Base-by-base conservation (phyloP, 106 monocot genomes). In the Dioscorea alata region DNA sequence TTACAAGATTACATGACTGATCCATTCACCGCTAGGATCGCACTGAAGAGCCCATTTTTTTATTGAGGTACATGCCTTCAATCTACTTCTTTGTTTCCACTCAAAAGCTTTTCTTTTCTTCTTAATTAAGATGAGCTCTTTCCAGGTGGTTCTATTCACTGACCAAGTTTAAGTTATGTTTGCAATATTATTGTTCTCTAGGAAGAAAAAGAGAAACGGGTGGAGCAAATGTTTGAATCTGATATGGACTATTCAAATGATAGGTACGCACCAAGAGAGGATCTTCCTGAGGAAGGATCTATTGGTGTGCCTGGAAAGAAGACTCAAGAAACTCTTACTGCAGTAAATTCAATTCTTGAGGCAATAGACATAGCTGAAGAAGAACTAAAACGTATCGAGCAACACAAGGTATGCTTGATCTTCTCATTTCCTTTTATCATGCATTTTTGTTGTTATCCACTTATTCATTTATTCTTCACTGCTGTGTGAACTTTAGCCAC, bases 21-120 rank as follows among this genome's bases (percentile, higher is more conserved):
- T 99, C 99, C 49, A 85, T 99, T 60, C 86, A 93, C 19, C 87
- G 99, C 32, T 99, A 93, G 99, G 93, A 87, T 71, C 90, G 93
- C 59, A 93, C 90, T 18, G 87, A 93, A 50, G 93, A 99, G 57
- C 87, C 84, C 24, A n/a, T n/a, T 90, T 93, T 72, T 93, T 93
- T 69, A 65, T 88, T 52, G 93, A 99, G 89, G 99, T 90, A 49
- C 24, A 31, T 57, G 21, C 5, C 14, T 24, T n/a, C 33, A 17
- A 13, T 63, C 52, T 67, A 23, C 48, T 33, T 17, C 23, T 71
- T 52, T 28, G 24, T 54, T 14, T 51, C 52, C 4, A 6, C 2
- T 69, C 56, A 16, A 42, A 34, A 42, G 10, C 42, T 8, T 42
- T 42, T 42, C 10, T 42, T 42, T 10, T 10, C 42, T 10, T 42